Evolutionary conservation across 306 rosid species (phyloP), one percentile per base, ranked within the genome.

Genomic region (Prunus campanulata): DNA sequence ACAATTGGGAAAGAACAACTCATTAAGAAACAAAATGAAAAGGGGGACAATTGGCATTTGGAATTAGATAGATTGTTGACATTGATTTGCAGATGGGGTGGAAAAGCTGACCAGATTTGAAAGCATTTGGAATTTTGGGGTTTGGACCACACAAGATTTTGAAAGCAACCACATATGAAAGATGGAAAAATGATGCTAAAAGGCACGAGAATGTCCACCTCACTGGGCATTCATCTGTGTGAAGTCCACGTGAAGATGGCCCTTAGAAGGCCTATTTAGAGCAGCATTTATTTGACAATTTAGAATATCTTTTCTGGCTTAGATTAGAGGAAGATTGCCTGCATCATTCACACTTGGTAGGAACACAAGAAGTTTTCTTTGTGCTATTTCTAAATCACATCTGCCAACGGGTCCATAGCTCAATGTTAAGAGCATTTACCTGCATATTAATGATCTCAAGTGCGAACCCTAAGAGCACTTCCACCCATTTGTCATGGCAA

Each of bases 171-270:
- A 57, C 32, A 16, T n/a, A 32, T 22, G 18, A 39, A 10, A 20
- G 2, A 56, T n/a, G 61, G 9, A 56, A 20, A 19, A 57, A 54
- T 22, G 11, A 15, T 35, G n/a, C 32, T 50, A 19, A 2, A 25
- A 19, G 22, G 80, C 52, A 19, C 30, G 74, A 56, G 78, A 75
- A 82, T 75, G 69, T 49, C 78, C 46, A 32, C 52, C 50, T 85
- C 72, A 71, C 50, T 55, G 80, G 78, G 70, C 68, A 63, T 66
- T 8, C 68, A 9, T 66, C 55, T 12, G 73, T 27, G 54, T 42
- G 72, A 71, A 69, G 57, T 79, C 79, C 89, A 78, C 78, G 87
- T 85, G 81, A 81, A 13, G 52, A 39, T n/a, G 83, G 84, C 81
- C 81, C 79, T 6, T 30, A 56, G 44, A 39, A 39, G n/a, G 29